A percentile compares a stretch with the other conserved stretches of the same genome.
Evolutionary conservation across 2,329 filamentous ascomycete species (phyloP).

Genomic region (Scytalidium sp.): DNA sequence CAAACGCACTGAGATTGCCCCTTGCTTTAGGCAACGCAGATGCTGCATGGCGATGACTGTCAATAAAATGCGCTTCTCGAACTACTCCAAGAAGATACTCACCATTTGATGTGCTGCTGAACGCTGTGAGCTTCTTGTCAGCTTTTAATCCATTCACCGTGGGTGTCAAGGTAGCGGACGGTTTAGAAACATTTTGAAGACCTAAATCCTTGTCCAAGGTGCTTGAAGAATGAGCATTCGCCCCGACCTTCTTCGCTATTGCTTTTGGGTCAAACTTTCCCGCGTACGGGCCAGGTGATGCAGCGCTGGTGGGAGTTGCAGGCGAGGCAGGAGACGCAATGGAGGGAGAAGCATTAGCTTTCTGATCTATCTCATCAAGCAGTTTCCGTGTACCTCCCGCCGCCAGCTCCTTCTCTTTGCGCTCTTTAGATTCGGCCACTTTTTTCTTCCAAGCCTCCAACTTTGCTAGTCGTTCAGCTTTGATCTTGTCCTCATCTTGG

Average conservation of each 20-base stretch:
- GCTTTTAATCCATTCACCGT: constrained; percentile 35
- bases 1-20: constrained; percentile 79
- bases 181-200: constrained; percentile 43
- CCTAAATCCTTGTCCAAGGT: constrained; percentile 54
- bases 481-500: constrained; percentile 70
- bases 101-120: constrained; percentile 37
- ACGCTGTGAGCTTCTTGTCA: constrained; percentile 38
- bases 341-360: constrained; percentile 43
- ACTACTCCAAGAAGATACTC: constrained; percentile 13
- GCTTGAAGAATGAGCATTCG: constrained; percentile 51
- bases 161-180: constrained; percentile 38
- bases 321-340: constrained; percentile 50
- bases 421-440: constrained; percentile 69
- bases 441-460: constrained; percentile 92
- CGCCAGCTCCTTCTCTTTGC: constrained; percentile 67
- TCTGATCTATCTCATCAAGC: constrained; percentile 71
- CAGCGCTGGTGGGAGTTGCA: constrained; percentile 41
- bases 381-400: constrained; percentile 64
- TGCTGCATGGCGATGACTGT: constrained; percentile 13
- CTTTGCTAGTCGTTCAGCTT: constrained; percentile 76
- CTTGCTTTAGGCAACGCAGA: constrained; percentile 64
- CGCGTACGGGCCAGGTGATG: constrained; percentile 59
- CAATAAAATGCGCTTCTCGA: constrained; percentile 9
- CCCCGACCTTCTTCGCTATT: constrained; percentile 74
- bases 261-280: constrained; percentile 87